Base-by-base conservation (phyloP, 2,329 filamentous ascomycete species). In the Penicillium hesseltinei region DNA sequence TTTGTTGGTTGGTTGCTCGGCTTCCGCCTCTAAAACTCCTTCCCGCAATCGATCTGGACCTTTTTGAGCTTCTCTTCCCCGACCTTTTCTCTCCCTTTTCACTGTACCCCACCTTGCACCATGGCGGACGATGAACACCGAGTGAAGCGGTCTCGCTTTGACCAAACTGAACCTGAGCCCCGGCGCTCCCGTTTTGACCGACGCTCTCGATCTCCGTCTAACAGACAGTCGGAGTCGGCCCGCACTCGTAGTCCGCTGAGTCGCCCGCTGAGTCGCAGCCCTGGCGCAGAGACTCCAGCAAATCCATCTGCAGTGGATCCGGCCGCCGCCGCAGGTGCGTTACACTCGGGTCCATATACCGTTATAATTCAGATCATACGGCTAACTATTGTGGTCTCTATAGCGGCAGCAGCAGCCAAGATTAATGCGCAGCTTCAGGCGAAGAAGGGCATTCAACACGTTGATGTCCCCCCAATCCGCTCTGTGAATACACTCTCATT, bases 101-200 rank as follows among this genome's bases (percentile, higher is more conserved):
- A 42, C 47, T 47, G 47, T 45, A 44, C 44, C 39, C 48, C 23
- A 33, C 39, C 25, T 38, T 35, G 39, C 56, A 59, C 60, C 46
- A 92, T 96, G 91, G 86, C 89, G 65, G 91, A 94, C 69, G 82
- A 88, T 62, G 89, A 92, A 66, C 84, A 87, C 72, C 85, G 86
- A 59, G 80, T 81, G 59, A 96, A 96, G 81, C 89, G 92, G 61
- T 96, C 92, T 71, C 91, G 93, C 75, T 97, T 97, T 77, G 93
- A 97, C 73, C 91, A 95, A 75, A 94, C 87, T 46, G 91, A 93
- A 73, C 87, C 90, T 6, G 91, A 94, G 70, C 86, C 89, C 56
- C 88, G 87, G 69, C 83, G 87, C 43, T 95, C 92, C 49, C 86
- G 92, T 72, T 97, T 96, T 76, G 93, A 97, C 77, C 87, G 92